Conservation (phyloP, 805 yeast genomes). For the Naumovozyma dairenensis region DNA sequence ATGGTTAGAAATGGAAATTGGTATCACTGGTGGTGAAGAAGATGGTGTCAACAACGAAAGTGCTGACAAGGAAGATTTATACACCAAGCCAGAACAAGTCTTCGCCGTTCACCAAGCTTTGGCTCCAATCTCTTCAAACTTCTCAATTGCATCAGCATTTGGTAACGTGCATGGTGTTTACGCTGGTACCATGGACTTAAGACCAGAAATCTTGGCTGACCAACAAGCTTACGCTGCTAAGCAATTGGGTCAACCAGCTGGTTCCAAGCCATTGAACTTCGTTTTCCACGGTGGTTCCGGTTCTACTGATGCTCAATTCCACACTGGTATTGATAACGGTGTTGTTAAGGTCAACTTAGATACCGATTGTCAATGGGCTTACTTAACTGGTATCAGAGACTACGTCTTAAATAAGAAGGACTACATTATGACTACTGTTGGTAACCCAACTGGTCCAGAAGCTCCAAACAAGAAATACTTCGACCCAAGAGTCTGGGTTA, state of each 20-base stretch:
- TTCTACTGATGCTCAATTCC: constrained; percentile 84
- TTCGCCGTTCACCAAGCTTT: constrained; percentile 85
- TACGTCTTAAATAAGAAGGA: constrained; percentile 93
- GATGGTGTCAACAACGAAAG: constrained; percentile 99
- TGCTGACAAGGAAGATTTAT: constrained; percentile 76
- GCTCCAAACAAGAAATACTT: constrained; percentile 99
- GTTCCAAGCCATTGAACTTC: constrained; percentile 71
- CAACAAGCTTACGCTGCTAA: constrained; percentile 85
- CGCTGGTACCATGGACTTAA: constrained; percentile 95
- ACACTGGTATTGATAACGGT: constrained; percentile 84
- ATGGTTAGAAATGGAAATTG: constrained; percentile 99
- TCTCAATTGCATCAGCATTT: constrained; percentile 98
- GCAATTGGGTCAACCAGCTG: constrained; percentile 42
- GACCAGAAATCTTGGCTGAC: constrained; percentile 88
- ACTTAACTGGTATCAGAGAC: constrained; percentile 95
- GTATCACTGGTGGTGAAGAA: constrained; percentile 99
- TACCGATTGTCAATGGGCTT: constrained; percentile 98
- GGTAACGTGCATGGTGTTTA: constrained; percentile 99
- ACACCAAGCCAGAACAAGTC: constrained; percentile 94
- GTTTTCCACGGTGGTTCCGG: constrained; percentile 99
- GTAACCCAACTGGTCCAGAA: constrained; percentile 99
- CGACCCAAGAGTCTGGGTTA: constrained; percentile 99
- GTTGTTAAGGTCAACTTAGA: constrained; percentile 98
- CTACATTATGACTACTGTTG: constrained; percentile 79
- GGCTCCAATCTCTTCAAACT: constrained; percentile 86